phyloP scores from a whole-genome alignment of 257 asterid species.

The Petrea volubilis region DNA sequence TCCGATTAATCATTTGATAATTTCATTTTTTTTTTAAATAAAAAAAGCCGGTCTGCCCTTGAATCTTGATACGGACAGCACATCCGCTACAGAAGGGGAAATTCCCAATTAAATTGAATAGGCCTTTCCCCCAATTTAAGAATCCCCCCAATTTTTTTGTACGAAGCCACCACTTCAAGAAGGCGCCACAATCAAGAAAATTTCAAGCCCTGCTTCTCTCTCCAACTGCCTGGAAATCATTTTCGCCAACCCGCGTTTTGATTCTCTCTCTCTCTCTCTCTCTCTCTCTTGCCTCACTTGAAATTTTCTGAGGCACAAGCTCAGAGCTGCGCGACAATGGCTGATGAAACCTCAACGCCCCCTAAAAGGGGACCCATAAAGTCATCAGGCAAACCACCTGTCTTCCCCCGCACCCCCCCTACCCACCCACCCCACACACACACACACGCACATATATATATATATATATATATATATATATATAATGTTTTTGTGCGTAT shows the following conservation, averaged over 20 bases:
- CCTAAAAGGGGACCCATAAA: conserved; percentile 72
- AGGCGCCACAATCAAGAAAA: conserved; percentile 28
- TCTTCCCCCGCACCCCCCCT: background rate
- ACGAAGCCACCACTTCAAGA: conserved; percentile 14
- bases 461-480: background rate
- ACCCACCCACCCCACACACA: no score
- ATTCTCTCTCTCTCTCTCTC: no score
- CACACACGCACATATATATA: no score
- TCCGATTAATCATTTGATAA: background rate
- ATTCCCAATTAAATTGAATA: background rate
- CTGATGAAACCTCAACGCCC: conserved; percentile 62
- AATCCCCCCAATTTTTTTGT: conserved; percentile 24
- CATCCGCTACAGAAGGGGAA: background rate
- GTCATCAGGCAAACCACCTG: conserved; percentile 70
- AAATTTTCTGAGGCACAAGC: conserved; percentile 8
- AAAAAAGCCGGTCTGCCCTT: background rate
- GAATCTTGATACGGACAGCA: background rate
- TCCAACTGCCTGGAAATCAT: background rate
- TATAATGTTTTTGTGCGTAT: background rate
- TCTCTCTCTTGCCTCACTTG: background rate
- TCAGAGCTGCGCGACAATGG: conserved; percentile 45
- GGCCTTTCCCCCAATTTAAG: conserved; percentile 23
- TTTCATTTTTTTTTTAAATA: background rate
- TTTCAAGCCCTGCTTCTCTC: background rate
- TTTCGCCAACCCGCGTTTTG: background rate